Evolutionary conservation across 2,329 filamentous ascomycete species (phyloP).

Genomic region (Daldinia eschscholtzii): DNA sequence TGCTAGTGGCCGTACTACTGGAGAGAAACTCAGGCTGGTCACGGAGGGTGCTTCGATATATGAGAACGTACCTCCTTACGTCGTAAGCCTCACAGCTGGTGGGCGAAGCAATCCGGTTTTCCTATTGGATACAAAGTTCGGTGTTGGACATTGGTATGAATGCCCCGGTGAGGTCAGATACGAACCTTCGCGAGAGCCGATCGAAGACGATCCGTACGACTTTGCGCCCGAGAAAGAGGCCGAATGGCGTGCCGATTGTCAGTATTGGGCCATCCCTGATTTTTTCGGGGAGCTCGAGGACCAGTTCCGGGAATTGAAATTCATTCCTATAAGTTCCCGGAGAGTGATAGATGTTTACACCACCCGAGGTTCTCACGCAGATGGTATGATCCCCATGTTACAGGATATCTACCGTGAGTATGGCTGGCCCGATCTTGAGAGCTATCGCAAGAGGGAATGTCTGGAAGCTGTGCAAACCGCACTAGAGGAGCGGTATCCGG

Average conservation of each 20-base stretch:
- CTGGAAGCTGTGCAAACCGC: constrained; percentile 25
- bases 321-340: constrained; percentile 38
- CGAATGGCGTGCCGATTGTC: constrained; percentile 45
- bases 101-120: constrained; percentile 1
- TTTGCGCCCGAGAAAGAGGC: constrained; percentile 45
- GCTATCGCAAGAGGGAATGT: constrained; percentile 51
- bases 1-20: background rate
- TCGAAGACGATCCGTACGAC: constrained; percentile 45
- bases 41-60: background rate
- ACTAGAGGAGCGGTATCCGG: constrained; percentile 14
- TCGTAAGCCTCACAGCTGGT: background rate
- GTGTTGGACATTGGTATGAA: constrained; percentile 44
- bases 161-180: constrained; percentile 34
- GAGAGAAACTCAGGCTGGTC: background rate
- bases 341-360: constrained; percentile 37
- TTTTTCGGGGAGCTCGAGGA: constrained; percentile 50
- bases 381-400: constrained; percentile 38
- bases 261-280: constrained; percentile 45
- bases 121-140: background rate
- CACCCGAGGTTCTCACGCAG: constrained; percentile 30
- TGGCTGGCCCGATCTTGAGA: constrained; percentile 51
- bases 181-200: constrained; percentile 44
- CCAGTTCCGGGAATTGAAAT: constrained; percentile 41
- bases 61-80: background rate
- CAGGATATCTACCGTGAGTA: constrained; percentile 51